Evolutionary conservation across 176 grass and related monocot species (phyloP).

Genomic region (Musa itinerans): DNA sequence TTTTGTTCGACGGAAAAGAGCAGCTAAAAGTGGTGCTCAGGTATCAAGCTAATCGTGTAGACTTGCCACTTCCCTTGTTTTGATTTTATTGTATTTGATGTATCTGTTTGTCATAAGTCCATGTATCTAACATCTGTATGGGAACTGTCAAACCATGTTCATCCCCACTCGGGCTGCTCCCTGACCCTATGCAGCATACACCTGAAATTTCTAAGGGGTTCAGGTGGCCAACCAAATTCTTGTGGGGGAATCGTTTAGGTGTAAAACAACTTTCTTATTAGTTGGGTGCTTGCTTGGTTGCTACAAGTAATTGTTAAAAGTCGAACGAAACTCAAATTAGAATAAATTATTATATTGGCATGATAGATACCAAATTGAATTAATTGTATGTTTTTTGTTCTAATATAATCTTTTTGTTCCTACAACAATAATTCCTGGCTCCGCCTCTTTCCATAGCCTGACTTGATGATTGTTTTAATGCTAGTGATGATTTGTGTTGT

Average conservation of each 20-base stretch:
- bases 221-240: too few relatives aligned
- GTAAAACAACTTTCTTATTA: too few relatives aligned
- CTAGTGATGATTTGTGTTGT: not conserved
- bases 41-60: not conserved
- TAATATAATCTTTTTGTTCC: not conserved
- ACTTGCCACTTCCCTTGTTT: not conserved
- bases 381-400: not conserved
- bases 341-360: too few relatives aligned
- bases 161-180: too few relatives aligned
- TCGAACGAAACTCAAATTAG: too few relatives aligned
- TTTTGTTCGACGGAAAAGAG: conserved; percentile 26
- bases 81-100: not conserved
- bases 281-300: not conserved
- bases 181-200: too few relatives aligned
- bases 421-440: not conserved
- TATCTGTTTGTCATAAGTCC: not conserved
- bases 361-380: too few relatives aligned
- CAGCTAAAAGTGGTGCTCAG: conserved; percentile 21
- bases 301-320: too few relatives aligned
- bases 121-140: not conserved
- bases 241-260: too few relatives aligned
- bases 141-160: not conserved
- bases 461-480: not conserved
- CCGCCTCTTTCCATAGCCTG: not conserved
- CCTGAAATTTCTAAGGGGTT: too few relatives aligned